A percentile compares a stretch with the other conserved stretches of the same genome.
phyloP scores from a whole-genome alignment of 2,329 filamentous ascomycete species.

The Sodiomyces alkalinus region DNA sequence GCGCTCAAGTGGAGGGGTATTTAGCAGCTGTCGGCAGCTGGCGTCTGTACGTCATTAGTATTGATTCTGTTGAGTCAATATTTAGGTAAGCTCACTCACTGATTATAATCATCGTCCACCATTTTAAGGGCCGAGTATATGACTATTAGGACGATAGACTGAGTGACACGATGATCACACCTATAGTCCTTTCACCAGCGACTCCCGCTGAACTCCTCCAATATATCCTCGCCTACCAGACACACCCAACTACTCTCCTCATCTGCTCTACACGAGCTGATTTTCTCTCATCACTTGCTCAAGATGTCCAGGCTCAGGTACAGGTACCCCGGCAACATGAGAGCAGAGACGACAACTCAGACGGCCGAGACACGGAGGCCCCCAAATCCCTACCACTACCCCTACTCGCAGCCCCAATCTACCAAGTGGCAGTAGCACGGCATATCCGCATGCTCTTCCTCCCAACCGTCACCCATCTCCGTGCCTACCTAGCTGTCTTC shows the following conservation, averaged over 20 bases:
- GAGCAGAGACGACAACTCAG: background rate
- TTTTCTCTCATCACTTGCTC: constrained; percentile 40
- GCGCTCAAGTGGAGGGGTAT: background rate
- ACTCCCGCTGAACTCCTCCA: constrained; percentile 47
- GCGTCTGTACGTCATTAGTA: no score
- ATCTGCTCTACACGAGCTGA: constrained; percentile 50
- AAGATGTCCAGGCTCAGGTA: constrained; percentile 1
- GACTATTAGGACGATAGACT: no score
- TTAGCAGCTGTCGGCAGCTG: no score
- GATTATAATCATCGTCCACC: no score
- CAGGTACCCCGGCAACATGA: background rate
- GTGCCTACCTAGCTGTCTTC: constrained; percentile 55
- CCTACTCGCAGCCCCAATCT: constrained; percentile 49
- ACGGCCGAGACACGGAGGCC: background rate
- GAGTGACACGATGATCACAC: constrained; percentile 8
- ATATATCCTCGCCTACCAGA: constrained; percentile 42
- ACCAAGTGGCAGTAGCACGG: constrained; percentile 51
- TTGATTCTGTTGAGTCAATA: no score
- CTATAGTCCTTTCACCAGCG: constrained; percentile 33
- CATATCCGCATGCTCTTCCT: constrained; percentile 58
- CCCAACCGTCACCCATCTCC: constrained; percentile 60
- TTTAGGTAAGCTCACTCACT: no score
- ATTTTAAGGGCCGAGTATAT: no score
- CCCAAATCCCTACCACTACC: background rate
- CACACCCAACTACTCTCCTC: constrained; percentile 49